Evolutionary conservation across 345 rosid species (phyloP).

Genomic region (Garcia nutans): DNA sequence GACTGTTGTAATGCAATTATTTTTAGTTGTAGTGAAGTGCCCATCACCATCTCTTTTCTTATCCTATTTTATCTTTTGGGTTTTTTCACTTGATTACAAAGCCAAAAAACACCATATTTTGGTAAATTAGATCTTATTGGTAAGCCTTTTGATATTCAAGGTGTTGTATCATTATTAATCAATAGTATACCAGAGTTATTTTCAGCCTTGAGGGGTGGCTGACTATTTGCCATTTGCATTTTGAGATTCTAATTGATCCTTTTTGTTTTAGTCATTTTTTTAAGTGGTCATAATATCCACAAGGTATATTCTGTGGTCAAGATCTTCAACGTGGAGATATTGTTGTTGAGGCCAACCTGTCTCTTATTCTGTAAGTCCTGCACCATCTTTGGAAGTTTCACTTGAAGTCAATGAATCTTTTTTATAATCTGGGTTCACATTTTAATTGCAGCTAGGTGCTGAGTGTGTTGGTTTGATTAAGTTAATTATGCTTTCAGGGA

Average conservation of each 20-base stretch:
- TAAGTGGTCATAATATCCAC: background rate
- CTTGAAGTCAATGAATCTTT: background rate
- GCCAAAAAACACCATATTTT: background rate
- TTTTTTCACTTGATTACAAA: background rate
- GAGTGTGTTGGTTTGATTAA: background rate
- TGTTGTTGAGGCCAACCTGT: background rate
- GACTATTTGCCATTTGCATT: background rate
- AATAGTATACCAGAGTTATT: background rate
- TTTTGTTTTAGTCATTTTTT: no score
- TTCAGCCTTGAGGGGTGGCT: background rate
- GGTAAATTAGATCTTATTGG: background rate
- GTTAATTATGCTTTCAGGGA: conserved; percentile 4
- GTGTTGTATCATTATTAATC: background rate
- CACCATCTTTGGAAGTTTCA: background rate
- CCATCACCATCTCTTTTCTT: background rate
- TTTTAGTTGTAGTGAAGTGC: background rate
- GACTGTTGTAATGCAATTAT: background rate
- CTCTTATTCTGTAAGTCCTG: background rate
- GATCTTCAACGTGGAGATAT: conserved; percentile 7
- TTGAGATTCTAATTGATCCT: background rate
- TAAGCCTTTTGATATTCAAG: background rate
- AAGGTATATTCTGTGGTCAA: conserved; percentile 6
- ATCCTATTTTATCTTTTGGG: background rate
- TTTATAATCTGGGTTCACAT: background rate
- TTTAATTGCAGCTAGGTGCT: background rate